phyloP scores from a whole-genome alignment of 768 basidiomycete species.

The Leccinum broughii region DNA sequence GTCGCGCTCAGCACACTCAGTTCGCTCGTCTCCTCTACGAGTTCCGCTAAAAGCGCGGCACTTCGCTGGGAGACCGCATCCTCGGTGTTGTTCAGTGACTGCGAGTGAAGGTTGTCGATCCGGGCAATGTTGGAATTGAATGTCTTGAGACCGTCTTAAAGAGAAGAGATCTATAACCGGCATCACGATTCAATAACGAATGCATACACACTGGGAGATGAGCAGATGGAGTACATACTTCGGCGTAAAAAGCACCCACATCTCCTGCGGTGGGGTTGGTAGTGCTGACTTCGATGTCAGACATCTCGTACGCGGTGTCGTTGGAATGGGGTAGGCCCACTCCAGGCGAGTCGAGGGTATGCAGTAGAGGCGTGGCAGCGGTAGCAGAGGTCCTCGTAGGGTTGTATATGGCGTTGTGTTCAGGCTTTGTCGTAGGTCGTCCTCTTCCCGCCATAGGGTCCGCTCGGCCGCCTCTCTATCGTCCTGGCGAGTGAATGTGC shows the following conservation, averaged over 20 bases:
- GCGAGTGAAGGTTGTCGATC: slow-evolving; percentile 72
- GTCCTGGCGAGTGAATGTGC: too few species aligned
- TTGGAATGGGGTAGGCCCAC: too few species aligned
- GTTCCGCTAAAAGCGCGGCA: slow-evolving; percentile 62
- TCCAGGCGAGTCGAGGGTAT: too few species aligned
- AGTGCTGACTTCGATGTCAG: slow-evolving; percentile 41
- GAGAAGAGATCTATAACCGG: slow-evolving; percentile 58
- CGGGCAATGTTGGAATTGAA: slow-evolving; percentile 70
- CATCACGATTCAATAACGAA: not conserved
- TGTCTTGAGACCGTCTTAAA: slow-evolving; percentile 67
- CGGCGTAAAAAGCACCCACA: slow-evolving; percentile 73
- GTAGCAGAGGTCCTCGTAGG: too few species aligned
- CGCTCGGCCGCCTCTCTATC: too few species aligned
- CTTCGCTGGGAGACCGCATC: slow-evolving; percentile 63
- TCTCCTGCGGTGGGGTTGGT: slow-evolving; percentile 43
- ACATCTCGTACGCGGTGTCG: slow-evolving; percentile 70
- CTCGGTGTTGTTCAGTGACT: slow-evolving; percentile 77
- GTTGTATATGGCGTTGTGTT: too few species aligned
- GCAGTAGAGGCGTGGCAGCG: too few species aligned
- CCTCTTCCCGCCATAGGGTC: too few species aligned
- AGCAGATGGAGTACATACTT: slow-evolving; percentile 46
- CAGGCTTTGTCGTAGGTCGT: too few species aligned
- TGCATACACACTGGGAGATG: not conserved
- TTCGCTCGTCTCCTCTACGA: slow-evolving; percentile 70
- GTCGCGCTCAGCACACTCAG: slow-evolving; percentile 47